phyloP scores from a whole-genome alignment of 768 basidiomycete genomes.

The Pholiota molesta region DNA sequence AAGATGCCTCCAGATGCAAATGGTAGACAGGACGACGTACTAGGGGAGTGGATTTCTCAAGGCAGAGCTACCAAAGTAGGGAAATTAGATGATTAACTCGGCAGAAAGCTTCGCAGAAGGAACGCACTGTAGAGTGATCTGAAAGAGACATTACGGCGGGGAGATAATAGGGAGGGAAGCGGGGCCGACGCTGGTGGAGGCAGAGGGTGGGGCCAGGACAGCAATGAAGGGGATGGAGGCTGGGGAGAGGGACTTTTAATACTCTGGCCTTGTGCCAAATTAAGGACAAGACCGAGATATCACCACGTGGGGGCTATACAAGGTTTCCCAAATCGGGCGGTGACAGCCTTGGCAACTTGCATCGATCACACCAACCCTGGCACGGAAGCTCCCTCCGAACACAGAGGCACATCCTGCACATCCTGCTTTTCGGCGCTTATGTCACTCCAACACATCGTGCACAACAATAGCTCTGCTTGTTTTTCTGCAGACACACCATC shows the following conservation, averaged over 20 bases:
- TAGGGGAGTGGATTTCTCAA: constrained; percentile 27
- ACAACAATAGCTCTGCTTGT: background rate
- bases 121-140: constrained; percentile 40
- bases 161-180: constrained; percentile 10
- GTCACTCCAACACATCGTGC: too few species aligned
- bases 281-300: constrained; percentile 28
- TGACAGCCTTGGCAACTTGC: constrained; percentile 9
- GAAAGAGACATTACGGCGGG: constrained; percentile 33
- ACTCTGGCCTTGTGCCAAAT: constrained; percentile 27
- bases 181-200: constrained; percentile 15
- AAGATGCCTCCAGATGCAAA: background rate
- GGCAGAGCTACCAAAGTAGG: constrained; percentile 20
- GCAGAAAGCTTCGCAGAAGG: background rate
- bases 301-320: constrained; percentile 34
- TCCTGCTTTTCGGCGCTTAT: too few species aligned
- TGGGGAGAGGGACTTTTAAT: constrained; percentile 27
- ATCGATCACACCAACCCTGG: constrained; percentile 3
- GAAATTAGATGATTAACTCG: constrained; percentile 10
- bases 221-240: constrained; percentile 9
- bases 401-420: too few species aligned
- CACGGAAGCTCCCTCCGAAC: background rate
- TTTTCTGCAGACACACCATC: background rate
- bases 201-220: constrained; percentile 17
- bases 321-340: constrained; percentile 31
- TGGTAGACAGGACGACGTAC: constrained; percentile 21